Evolutionary conservation across 192 early-diverging fungal species (phyloP), one percentile per base, ranked within the genome.

Genomic region (Dispira simplex): DNA sequence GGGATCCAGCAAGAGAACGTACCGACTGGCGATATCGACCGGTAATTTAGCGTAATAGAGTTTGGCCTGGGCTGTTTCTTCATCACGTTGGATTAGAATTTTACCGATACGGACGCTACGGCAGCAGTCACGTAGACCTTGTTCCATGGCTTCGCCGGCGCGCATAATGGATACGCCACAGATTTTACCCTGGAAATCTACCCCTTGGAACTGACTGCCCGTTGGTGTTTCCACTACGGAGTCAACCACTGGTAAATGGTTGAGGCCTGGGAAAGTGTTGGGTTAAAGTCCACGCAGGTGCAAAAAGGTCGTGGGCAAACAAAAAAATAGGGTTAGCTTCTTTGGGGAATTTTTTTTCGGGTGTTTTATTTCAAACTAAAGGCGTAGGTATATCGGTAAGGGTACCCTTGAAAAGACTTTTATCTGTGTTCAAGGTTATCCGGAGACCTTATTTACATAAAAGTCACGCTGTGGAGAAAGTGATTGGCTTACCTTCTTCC

Each of bases 151-250:
- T 71, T 97, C 93, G 66, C 93, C 93, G n/a, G 93, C 93, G 26
- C 91, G 77, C 92, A 97, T 94, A 62, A 97, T 97, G 14, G 90
- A 92, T 6, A 95, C 89, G 28, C 92, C 92, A 73, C 92, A 95
- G 68, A 95, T 95, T 45, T 87, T 78, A 63, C 90, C 90, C 66
- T 86, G 75, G 65, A 91, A 90, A 27, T 75, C 81, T 20, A 91
- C 82, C 52, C 91, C 91, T 65, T 78, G 52, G 67, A 80, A 90
- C 21, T 82, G 70, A 44, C 73, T 70, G 26, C 83, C 86, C 53
- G 89, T 92, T 5, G 92, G 90, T 0, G 93, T 97, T 11, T 68
- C 72, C 51, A 97, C 83, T 11, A 72, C 71, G 70, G 88, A 91
- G 18, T 84, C 81, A 13, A 88, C 77, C 20, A 93, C 88, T 3